phyloP scores from a whole-genome alignment of 2,329 filamentous ascomycete genomes.

The Lachnellula hyalina region DNA sequence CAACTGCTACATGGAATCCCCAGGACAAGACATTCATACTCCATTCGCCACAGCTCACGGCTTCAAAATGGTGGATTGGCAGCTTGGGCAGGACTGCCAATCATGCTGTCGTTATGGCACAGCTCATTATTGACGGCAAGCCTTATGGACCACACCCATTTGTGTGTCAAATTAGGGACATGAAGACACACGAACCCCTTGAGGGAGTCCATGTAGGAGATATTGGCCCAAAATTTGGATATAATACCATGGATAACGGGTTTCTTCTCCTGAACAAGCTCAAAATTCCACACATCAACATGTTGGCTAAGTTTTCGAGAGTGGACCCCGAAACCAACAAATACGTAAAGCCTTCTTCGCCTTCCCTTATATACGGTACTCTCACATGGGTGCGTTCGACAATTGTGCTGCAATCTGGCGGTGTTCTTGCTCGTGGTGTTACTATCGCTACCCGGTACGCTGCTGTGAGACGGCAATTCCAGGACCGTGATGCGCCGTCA shows the following conservation, averaged over 20 bases:
- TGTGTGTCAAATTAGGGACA: constrained; percentile 66
- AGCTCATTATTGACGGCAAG: constrained; percentile 65
- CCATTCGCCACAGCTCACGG: constrained; percentile 67
- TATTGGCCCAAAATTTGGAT: constrained; percentile 55
- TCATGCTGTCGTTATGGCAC: constrained; percentile 73
- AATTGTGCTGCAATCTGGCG: constrained; percentile 69
- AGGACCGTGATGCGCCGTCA: constrained; percentile 62
- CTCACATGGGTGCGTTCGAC: constrained; percentile 69
- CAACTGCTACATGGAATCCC: constrained; percentile 57
- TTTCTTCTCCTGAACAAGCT: constrained; percentile 73
- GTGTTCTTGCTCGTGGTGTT: constrained; percentile 67
- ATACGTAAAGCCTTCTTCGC: constrained; percentile 61
- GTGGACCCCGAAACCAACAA: constrained; percentile 64
- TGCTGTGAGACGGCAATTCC: constrained; percentile 70
- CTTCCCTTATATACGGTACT: constrained; percentile 68
- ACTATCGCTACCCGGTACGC: constrained; percentile 74
- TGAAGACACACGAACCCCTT: constrained; percentile 64
- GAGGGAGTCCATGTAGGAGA: constrained; percentile 70
- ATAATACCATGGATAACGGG: constrained; percentile 64
- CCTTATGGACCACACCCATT: constrained; percentile 72
- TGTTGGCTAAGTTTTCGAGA: constrained; percentile 66
- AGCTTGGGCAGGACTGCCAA: constrained; percentile 72
- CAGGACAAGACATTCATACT: constrained; percentile 70
- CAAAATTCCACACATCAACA: constrained; percentile 68
- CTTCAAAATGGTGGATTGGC: constrained; percentile 83